A percentile compares a stretch with the other conserved stretches of the same genome.
phyloP scores from a whole-genome alignment of 2,329 filamentous ascomycete genomes.

The Colletotrichum abscissum region DNA sequence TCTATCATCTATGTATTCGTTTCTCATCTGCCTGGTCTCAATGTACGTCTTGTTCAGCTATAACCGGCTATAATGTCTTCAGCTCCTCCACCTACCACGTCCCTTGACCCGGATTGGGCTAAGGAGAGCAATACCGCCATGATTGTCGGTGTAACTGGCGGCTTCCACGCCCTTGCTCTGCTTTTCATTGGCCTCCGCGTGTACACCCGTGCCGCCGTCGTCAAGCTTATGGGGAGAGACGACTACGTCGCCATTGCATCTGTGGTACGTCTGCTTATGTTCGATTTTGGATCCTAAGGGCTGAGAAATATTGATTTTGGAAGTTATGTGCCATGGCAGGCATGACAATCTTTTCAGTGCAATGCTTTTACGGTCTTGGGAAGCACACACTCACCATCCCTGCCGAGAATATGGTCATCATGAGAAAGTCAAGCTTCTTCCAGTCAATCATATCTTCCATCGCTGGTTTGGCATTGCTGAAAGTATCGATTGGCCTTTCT shows the following conservation, averaged over 20 bases:
- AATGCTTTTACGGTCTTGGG: constrained; percentile 58
- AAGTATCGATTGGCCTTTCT: constrained; percentile 40
- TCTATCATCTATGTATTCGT: neutral
- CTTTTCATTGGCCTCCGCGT: constrained; percentile 32
- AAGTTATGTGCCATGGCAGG: constrained; percentile 43
- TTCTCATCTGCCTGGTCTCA: neutral
- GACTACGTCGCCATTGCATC: constrained; percentile 42
- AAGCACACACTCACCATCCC: constrained; percentile 52
- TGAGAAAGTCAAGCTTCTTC: constrained; percentile 55
- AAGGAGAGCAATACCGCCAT: constrained; percentile 40
- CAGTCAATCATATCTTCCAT: constrained; percentile 58
- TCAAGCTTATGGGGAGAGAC: constrained; percentile 41
- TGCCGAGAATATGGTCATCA: constrained; percentile 44
- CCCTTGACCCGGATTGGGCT: constrained; percentile 37
- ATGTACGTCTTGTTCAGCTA: neutral
- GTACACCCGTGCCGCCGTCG: constrained; percentile 37
- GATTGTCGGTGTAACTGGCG: constrained; percentile 39
- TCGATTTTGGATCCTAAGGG: too few relatives aligned
- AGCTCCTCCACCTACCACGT: neutral
- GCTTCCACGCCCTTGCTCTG: constrained; percentile 40
- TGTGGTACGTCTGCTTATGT: constrained; percentile 36
- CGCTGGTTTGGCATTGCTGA: constrained; percentile 35
- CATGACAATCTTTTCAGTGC: constrained; percentile 51
- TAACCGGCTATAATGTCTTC: constrained; percentile 1
- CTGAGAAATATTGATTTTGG: neutral